These are phyloP conservation scores for Fusarium robinianum DNA, from an alignment of 2,329 filamentous ascomycete genomes.

Conservation along the genomic window DNA sequence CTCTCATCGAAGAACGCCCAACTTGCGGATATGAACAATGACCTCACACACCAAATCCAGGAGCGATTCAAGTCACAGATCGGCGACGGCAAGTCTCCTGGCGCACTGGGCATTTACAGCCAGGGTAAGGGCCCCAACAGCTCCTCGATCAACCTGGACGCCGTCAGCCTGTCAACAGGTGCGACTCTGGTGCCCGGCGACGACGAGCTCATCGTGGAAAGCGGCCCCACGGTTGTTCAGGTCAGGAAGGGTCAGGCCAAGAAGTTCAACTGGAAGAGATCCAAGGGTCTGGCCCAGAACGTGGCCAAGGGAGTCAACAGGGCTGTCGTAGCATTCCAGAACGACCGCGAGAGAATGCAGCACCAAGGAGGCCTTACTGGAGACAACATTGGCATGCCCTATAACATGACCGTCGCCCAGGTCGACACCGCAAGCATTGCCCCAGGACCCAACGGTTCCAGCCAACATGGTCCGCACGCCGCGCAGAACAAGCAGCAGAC, in stretches of 20 bases:
- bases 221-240: conserved; percentile 90
- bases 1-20: conserved; percentile 93
- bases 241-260: conserved; percentile 92
- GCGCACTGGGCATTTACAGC: conserved; percentile 62
- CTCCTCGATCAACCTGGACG: conserved; percentile 57
- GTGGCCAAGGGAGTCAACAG: conserved; percentile 93
- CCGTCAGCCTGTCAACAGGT: conserved; percentile 58
- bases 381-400: conserved; percentile 71
- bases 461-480: conserved; percentile 27
- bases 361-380: conserved; percentile 58
- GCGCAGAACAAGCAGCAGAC: conserved; percentile 33
- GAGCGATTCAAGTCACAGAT: conserved; percentile 85
- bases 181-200: conserved; percentile 64
- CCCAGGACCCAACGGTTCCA: conserved; percentile 36
- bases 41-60: conserved; percentile 92
- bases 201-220: conserved; percentile 69
- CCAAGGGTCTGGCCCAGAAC: conserved; percentile 90
- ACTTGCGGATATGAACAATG: conserved; percentile 92
- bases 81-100: conserved; percentile 53
- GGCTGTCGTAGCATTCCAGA: conserved; percentile 76
- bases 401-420: conserved; percentile 67
- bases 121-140: conserved; percentile 56
- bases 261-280: conserved; percentile 99
- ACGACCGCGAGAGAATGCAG: conserved; percentile 59
- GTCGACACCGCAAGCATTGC: conserved; percentile 52